Evolutionary conservation across 2,329 filamentous ascomycete species (phyloP), one percentile per base, ranked within the genome.

Genomic region (Aspergillus novoparasiticus): DNA sequence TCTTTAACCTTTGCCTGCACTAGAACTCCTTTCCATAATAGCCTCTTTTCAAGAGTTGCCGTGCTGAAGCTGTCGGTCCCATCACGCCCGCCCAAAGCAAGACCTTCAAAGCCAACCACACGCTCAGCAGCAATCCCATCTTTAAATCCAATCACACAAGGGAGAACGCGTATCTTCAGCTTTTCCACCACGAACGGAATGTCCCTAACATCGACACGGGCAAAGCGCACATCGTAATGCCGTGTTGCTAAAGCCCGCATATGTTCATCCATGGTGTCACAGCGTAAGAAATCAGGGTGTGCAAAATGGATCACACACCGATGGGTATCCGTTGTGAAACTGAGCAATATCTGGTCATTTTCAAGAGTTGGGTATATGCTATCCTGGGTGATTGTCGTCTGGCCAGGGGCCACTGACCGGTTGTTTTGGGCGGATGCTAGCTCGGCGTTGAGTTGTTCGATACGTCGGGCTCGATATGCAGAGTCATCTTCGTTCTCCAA

Each of bases 291-390:
- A 70, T 89, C 87, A 3, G 86, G 82, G 71, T 89, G 87, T 73
- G 84, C 86, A 74, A 89, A 89, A 72, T 89, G 87, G 28, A 89
- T 84, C 1, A 89, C 80, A 68, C 84, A 87, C 30, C 83, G 77
- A 64, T 85, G 82, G 14, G 83, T 83, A 55, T 82, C 80, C 9
- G 87, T 89, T 10, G 87, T 88, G 66, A 88, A 85, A 66, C 86
- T 82, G 72, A 89, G 82, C 48, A 89, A 75, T 14, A 80, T 73
- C 72, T 87, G 86, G 72, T 89, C 87, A 64, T 82, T 82, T 58
- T 69, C 64, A 6, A 82, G 68, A 1, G 78, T 79, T 1, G 77
- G 76, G 68, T 79, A 80, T 54, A 71, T 59, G 11, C 66, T 68
- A 50, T 70, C 68, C 60, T 73, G 67, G 56, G 72, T 55, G 62